Conservation (phyloP, 192 early-diverging fungal species). For the Phycomyces blakesleeanus region DNA sequence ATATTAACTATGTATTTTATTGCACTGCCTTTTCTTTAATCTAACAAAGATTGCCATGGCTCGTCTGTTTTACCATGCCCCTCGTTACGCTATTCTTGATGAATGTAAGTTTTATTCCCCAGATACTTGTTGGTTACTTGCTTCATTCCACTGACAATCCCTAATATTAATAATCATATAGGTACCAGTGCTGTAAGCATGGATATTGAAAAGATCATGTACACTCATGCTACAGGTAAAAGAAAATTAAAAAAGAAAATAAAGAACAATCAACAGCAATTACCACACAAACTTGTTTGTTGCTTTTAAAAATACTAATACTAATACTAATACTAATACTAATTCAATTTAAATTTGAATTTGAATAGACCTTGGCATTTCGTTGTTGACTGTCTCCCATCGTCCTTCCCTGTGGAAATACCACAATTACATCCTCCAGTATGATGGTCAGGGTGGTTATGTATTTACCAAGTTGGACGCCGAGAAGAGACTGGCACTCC, state of each 20-base stretch:
- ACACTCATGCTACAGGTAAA: conserved; percentile 65
- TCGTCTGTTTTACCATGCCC: conserved; percentile 93
- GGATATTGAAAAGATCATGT: conserved; percentile 93
- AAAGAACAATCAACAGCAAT: not conserved
- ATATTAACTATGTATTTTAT: too few species aligned
- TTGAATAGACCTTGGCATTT: conserved; percentile 68
- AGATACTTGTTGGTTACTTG: too few species aligned
- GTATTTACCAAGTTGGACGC: conserved; percentile 90
- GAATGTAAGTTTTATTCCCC: conserved; percentile 87
- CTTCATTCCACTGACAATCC: too few species aligned
- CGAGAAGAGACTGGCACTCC: conserved; percentile 77
- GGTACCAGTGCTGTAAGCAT: conserved; percentile 80
- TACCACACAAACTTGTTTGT: too few species aligned
- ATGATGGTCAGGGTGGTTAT: conserved; percentile 96
- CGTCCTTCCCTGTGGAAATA: conserved; percentile 95
- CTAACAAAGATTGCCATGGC: conserved; percentile 81
- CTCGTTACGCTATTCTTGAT: conserved; percentile 93
- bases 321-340: too few species aligned
- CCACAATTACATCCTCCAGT: conserved; percentile 91
- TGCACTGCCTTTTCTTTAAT: too few species aligned
- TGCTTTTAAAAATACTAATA: too few species aligned
- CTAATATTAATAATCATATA: not conserved
- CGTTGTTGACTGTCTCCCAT: conserved; percentile 92
- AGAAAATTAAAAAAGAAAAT: not conserved
- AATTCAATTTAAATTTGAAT: not conserved